Conservation (phyloP, 495 filamentous ascomycete genomes). For the Apiosordaria backusii region DNA sequence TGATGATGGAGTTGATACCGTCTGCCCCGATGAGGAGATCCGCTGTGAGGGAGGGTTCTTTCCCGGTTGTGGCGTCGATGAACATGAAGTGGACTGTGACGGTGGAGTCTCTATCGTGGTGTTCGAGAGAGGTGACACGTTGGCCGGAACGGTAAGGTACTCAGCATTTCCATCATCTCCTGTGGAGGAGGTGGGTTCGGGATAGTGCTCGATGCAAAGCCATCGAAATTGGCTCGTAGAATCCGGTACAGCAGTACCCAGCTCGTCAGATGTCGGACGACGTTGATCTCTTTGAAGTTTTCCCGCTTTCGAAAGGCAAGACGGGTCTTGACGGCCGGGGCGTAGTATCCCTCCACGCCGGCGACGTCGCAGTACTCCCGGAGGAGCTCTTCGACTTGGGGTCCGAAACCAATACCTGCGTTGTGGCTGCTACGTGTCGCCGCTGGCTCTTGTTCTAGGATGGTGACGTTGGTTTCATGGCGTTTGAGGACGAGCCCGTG, state of each 20-base stretch:
- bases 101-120: constrained; percentile 20
- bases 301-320: constrained; percentile 14
- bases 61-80: constrained; percentile 10
- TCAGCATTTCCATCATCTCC: constrained; percentile 32
- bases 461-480: constrained; percentile 39
- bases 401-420: constrained; percentile 45
- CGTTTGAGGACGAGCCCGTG: constrained; percentile 40
- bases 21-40: constrained; percentile 52
- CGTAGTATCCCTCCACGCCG: constrained; percentile 6
- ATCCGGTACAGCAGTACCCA: constrained; percentile 50
- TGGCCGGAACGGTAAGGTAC: constrained; percentile 40
- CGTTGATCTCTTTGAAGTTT: constrained; percentile 1
- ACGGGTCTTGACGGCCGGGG: neutral
- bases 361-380: constrained; percentile 20
- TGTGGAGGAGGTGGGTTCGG: constrained; percentile 23
- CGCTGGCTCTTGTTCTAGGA: constrained; percentile 46
- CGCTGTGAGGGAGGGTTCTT: constrained; percentile 21
- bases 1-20: constrained; percentile 48
- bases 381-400: constrained; percentile 15
- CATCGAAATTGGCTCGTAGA: constrained; percentile 51
- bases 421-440: constrained; percentile 43
- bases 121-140: constrained; percentile 35
- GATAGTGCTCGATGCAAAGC: constrained; percentile 27
- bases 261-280: constrained; percentile 35
- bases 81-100: constrained; percentile 30